Conservation (phyloP, 371 early-diverging fungal species). For the Apophysomyces sp. region DNA sequence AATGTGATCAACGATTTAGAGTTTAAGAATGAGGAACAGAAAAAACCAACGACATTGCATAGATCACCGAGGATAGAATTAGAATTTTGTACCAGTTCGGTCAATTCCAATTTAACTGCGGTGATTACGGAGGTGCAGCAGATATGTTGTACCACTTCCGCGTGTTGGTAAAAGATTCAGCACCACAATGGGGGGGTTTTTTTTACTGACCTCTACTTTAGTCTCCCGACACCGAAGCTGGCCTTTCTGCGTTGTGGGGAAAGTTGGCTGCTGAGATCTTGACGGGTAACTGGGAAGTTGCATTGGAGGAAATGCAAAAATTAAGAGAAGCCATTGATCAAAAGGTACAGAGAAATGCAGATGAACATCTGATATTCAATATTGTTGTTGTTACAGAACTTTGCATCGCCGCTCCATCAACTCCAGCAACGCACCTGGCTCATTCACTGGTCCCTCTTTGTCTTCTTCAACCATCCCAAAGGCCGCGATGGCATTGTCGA, state of each 20-base stretch:
- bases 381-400: conserved; percentile 38
- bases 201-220: conserved; percentile 11
- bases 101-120: conserved; percentile 89
- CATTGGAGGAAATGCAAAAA: conserved; percentile 83
- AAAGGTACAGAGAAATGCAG: conserved; percentile 14
- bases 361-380: too few relatives aligned
- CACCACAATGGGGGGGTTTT: not conserved
- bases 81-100: conserved; percentile 83
- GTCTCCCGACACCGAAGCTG: conserved; percentile 83
- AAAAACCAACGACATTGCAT: conserved; percentile 1
- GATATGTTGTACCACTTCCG: conserved; percentile 93
- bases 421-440: conserved; percentile 92
- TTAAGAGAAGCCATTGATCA: conserved; percentile 85
- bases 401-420: conserved; percentile 76
- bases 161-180: conserved; percentile 63
- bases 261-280: conserved; percentile 96
- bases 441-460: conserved; percentile 95
- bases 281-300: conserved; percentile 90
- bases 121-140: conserved; percentile 88
- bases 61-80: conserved; percentile 87
- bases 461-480: conserved; percentile 96
- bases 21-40: not conserved
- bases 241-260: conserved; percentile 90
- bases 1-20: conserved; percentile 11
- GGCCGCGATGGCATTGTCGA: conserved; percentile 93